These are phyloP conservation scores for Xylaria sp. DNA, from an alignment of 495 filamentous ascomycete species.

Conservation along the genomic window DNA sequence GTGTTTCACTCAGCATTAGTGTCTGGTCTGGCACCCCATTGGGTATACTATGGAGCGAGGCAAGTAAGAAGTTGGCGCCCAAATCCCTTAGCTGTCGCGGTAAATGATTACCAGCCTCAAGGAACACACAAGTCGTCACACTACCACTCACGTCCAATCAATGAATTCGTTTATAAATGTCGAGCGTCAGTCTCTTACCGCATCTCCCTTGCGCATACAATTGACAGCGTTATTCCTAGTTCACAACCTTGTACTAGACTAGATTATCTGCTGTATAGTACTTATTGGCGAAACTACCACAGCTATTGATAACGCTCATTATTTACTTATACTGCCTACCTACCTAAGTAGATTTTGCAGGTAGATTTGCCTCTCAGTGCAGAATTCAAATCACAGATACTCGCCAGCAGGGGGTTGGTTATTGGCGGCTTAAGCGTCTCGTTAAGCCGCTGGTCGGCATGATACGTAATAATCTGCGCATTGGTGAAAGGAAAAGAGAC, in stretches of 20 bases:
- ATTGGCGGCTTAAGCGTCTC: conserved; percentile 12
- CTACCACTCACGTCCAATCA: too few relatives aligned
- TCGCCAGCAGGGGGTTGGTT: not conserved
- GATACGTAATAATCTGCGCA: conserved; percentile 5
- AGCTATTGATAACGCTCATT: not conserved
- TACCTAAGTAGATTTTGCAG: too few relatives aligned
- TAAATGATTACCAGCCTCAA: not conserved
- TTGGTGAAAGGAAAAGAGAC: not conserved
- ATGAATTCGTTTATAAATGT: too few relatives aligned
- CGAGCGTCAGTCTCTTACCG: too few relatives aligned
- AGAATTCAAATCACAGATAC: not conserved
- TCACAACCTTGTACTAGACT: too few relatives aligned
- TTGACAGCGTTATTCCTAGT: too few relatives aligned
- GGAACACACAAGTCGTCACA: too few relatives aligned
- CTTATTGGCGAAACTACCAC: too few relatives aligned
- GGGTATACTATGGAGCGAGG: not conserved
- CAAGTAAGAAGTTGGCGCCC: too few relatives aligned
- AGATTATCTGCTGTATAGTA: too few relatives aligned
- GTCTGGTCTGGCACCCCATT: too few relatives aligned
- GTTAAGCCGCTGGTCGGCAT: conserved; percentile 9
- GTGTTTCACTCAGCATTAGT: conserved; percentile 18
- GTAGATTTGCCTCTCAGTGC: not conserved
- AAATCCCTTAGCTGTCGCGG: not conserved
- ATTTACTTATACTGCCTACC: not conserved
- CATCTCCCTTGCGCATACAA: too few relatives aligned